phyloP scores from a whole-genome alignment of 73 alveolate species.

The Symbiodinium pilosum region DNA sequence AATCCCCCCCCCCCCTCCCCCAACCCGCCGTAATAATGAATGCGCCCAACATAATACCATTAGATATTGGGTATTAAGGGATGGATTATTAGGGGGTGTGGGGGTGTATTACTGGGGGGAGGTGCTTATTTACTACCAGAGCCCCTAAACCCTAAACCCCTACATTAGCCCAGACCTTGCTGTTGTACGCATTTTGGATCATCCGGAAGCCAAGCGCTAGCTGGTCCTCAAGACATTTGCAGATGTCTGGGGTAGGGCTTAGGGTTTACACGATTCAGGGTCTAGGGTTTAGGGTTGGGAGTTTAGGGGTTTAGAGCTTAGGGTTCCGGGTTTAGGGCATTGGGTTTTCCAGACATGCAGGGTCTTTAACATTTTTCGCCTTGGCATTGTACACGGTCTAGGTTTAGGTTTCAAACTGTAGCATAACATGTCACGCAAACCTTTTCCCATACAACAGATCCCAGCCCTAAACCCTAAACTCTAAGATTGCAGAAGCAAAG shows the following conservation, averaged over 20 bases:
- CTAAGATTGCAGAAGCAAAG: background rate
- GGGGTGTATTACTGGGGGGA: too few relatives aligned
- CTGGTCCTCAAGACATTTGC: constrained; percentile 65
- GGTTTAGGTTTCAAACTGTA: background rate
- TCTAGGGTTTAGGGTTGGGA: background rate
- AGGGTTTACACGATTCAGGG: background rate
- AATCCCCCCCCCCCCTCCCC: too few relatives aligned
- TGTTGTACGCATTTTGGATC: constrained; percentile 85
- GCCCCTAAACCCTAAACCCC: background rate
- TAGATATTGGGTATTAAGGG: too few relatives aligned
- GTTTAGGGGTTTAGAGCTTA: background rate
- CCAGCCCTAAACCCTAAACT: background rate
- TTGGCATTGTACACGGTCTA: background rate
- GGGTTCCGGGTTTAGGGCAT: too few relatives aligned
- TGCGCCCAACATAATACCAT: too few relatives aligned
- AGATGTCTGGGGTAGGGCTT: background rate
- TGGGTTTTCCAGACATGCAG: too few relatives aligned
- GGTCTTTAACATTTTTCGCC: background rate
- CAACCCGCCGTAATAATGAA: too few relatives aligned
- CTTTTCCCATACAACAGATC: background rate
- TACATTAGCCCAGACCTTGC: background rate
- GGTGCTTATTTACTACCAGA: too few relatives aligned
- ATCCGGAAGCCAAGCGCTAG: constrained; percentile 88
- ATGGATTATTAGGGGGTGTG: too few relatives aligned
- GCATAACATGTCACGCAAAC: background rate